Evolutionary conservation across 176 grass and related monocot species (phyloP).

Genomic region (Cenchrus americanus): DNA sequence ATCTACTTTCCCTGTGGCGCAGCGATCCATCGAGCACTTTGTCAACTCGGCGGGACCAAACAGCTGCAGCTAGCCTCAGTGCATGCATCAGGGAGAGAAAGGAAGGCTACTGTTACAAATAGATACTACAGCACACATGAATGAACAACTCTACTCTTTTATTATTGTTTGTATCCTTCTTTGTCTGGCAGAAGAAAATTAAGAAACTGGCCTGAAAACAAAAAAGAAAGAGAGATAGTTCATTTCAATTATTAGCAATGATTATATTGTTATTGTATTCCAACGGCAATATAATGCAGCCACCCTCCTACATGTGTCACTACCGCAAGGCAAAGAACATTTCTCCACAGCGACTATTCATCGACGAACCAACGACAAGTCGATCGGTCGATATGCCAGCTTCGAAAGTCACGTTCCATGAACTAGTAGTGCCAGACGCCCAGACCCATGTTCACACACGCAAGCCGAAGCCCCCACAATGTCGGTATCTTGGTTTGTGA

Average conservation of each 20-base stretch:
- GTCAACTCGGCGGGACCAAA: background rate
- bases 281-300: background rate
- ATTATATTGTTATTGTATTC: background rate
- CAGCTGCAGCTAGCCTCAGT: background rate
- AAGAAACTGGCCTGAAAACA: background rate
- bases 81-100: background rate
- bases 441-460: conserved; percentile 31
- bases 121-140: too few relatives aligned
- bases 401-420: conserved; percentile 14
- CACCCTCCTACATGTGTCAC: conserved; percentile 5
- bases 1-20: too few relatives aligned
- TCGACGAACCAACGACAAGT: background rate
- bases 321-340: background rate
- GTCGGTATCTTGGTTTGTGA: conserved; percentile 26
- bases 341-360: conserved; percentile 10
- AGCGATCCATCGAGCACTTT: background rate
- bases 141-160: background rate
- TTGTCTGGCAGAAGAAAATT: background rate
- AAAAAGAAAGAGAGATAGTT: background rate
- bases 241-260: background rate
- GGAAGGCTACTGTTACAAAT: background rate
- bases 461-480: background rate
- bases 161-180: background rate
- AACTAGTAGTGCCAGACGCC: background rate
- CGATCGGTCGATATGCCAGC: background rate